These are phyloP conservation scores for Penicillium bialowiezense DNA, from an alignment of 495 filamentous ascomycete species.

Conservation along the genomic window DNA sequence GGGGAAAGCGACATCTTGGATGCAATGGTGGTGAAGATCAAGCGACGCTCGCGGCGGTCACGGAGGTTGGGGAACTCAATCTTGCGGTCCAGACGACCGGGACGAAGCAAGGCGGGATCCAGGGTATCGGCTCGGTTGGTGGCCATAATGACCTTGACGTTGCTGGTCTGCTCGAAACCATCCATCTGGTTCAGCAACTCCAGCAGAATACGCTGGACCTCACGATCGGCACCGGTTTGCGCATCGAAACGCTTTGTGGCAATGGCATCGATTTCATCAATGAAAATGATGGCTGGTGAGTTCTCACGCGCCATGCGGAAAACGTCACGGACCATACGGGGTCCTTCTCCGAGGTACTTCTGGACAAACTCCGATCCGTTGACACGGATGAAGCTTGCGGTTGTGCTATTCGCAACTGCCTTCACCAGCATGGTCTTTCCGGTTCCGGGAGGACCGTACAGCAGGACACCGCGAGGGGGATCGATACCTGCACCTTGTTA, in stretches of 20 bases:
- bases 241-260: slow-evolving; percentile 99
- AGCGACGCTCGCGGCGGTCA: slow-evolving; percentile 86
- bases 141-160: slow-evolving; percentile 99
- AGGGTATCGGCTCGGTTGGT: slow-evolving; percentile 97
- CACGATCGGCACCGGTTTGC: slow-evolving; percentile 93
- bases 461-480: slow-evolving; percentile 89
- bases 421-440: slow-evolving; percentile 99
- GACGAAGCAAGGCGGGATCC: slow-evolving; percentile 89
- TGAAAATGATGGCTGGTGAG: slow-evolving; percentile 97
- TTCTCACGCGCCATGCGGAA: slow-evolving; percentile 99
- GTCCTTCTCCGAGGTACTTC: slow-evolving; percentile 96
- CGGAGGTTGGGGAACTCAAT: slow-evolving; percentile 94
- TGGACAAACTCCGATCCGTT: slow-evolving; percentile 98
- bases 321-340: slow-evolving; percentile 97
- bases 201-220: slow-evolving; percentile 96
- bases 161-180: slow-evolving; percentile 96
- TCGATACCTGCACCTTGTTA: slow-evolving; percentile 70
- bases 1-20: slow-evolving; percentile 94
- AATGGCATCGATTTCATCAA: slow-evolving; percentile 98
- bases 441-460: slow-evolving; percentile 95
- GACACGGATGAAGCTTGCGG: slow-evolving; percentile 96
- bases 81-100: slow-evolving; percentile 93
- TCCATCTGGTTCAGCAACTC: slow-evolving; percentile 99
- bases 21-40: slow-evolving; percentile 96
- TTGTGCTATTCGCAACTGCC: slow-evolving; percentile 96